Base-by-base conservation (phyloP, 345 rosid genomes). In the Isatis tinctoria region DNA sequence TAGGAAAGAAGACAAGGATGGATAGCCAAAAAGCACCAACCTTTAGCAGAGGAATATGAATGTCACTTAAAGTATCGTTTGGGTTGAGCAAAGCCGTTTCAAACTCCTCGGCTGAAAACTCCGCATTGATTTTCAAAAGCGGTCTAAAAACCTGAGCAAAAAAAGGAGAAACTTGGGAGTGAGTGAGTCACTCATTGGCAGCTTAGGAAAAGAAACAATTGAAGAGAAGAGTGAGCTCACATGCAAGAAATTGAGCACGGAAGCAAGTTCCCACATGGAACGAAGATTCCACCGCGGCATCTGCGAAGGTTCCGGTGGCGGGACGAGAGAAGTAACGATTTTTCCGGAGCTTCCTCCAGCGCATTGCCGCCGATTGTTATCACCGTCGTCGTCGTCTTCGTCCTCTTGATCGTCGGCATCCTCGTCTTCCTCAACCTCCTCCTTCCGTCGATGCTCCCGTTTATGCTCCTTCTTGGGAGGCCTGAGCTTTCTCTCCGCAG, bases 181-280 rank as follows among this genome's bases (percentile, higher is more conserved):
- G 27, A 69, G 64, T 17, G 30, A 68, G 63, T 61, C 40, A 72
- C 69, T 78, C 64, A 40, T 3, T 40, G 54, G 58, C 16, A 70
- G 54, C 67, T 56, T 24, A 67, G 60, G 43, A 65, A 14, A 30
- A 26, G 27, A 12, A 40, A 51, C 6, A 40, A 13, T 35, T 35
- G 49, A 69, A 56, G 36, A 24, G 36, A 75, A 65, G 47, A 79
- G 45, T 63, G 64, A 62, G 69, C 92, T 85, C 81, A 96, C 99
- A 85, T 92, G 97, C 88, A 96, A 87, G 83, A 96, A 92, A 87
- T 96, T 88, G 70, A 96, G 95, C 7, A 92, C 67, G 1, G 99
- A 96, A 78, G 97, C 97, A 80, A 96, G 84, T 81, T 96, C 96
- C 98, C 98, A 92, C 98, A 96, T 96, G 20, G 90, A 91, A 59